Percentiles rank a stretch among this genome's conserved stretches.
Evolutionary conservation across 805 yeast species (phyloP).

Genomic region (Wickerhamiella bombiphila): DNA sequence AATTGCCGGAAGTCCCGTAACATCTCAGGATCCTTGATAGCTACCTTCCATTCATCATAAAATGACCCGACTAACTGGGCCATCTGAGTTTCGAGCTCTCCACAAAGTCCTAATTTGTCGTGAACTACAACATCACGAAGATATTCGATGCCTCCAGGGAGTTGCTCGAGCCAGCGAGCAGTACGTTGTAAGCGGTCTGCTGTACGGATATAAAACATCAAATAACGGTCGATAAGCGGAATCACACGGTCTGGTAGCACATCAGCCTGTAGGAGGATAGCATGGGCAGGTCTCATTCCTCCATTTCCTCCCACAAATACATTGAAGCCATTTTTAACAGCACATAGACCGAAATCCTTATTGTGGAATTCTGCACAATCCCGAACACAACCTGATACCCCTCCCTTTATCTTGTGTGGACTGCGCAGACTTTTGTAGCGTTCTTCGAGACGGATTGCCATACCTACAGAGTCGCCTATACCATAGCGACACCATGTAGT

Average conservation of each 20-base stretch:
- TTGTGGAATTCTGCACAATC: conserved; percentile 29
- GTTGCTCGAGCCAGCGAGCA: conserved; percentile 27
- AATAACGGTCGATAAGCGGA: conserved; percentile 25
- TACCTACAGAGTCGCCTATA: conserved; percentile 29
- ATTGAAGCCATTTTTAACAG: conserved; percentile 26
- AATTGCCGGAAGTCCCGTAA: conserved; percentile 23
- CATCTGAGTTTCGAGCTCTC: conserved; percentile 26
- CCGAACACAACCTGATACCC: conserved; percentile 28
- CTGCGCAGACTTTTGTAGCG: conserved; percentile 27
- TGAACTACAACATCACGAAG: conserved; percentile 24
- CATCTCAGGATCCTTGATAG: conserved; percentile 18
- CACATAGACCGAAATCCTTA: conserved; percentile 28
- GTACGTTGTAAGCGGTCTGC: conserved; percentile 28
- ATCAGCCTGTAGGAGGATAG: conserved; percentile 24
- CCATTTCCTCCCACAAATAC: conserved; percentile 29
- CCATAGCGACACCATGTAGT: conserved; percentile 29
- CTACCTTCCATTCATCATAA: conserved; percentile 27
- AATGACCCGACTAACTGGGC: conserved; percentile 23
- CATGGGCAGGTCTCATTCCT: conserved; percentile 30
- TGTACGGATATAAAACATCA: conserved; percentile 28
- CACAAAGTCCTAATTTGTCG: conserved; percentile 26
- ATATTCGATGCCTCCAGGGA: conserved; percentile 28
- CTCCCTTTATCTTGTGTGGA: conserved; percentile 29
- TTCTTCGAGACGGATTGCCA: conserved; percentile 27
- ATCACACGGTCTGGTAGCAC: conserved; percentile 27